Evolutionary conservation across 139 green algal genomes (phyloP).

Genomic region (Micractinium sp.): DNA sequence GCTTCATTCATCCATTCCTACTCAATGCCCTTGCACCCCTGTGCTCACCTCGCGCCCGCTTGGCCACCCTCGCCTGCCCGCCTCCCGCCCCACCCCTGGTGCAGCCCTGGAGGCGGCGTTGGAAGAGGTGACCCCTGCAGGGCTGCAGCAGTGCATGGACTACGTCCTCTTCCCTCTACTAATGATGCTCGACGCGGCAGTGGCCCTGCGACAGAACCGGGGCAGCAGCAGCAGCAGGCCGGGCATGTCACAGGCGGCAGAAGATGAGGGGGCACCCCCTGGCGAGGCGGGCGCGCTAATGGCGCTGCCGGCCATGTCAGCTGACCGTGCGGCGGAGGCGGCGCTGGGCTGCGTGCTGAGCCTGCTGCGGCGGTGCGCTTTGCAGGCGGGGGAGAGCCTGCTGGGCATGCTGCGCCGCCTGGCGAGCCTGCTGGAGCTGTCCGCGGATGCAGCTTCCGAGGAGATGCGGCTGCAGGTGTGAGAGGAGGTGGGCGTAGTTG

Average conservation of each 20-base stretch:
- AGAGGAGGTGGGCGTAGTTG: no score
- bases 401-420: conserved; percentile 62
- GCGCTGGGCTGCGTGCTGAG: conserved; percentile 30
- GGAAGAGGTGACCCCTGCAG: conserved; percentile 20
- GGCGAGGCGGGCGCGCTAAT: not conserved
- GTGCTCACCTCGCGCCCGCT: not conserved
- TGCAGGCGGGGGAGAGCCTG: conserved; percentile 3
- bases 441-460: conserved; percentile 27
- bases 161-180: conserved; percentile 79
- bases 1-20: not conserved
- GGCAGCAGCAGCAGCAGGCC: not conserved
- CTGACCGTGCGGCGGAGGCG: conserved; percentile 65
- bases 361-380: conserved; percentile 12
- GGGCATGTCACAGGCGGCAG: not conserved
- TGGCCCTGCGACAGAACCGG: not conserved
- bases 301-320: conserved; percentile 51
- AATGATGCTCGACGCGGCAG: conserved; percentile 65
- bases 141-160: conserved; percentile 66
- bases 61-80: not conserved
- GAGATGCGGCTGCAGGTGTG: conserved; percentile 34
- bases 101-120: conserved; percentile 39
- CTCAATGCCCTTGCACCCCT: not conserved
- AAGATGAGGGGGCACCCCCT: not conserved
- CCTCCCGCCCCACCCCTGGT: not conserved
- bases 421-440: conserved; percentile 53